Evolutionary conservation across 352 stramenopile species (phyloP), one percentile per base, ranked within the genome.

Genomic region (Globisporangium uncinulatum): DNA sequence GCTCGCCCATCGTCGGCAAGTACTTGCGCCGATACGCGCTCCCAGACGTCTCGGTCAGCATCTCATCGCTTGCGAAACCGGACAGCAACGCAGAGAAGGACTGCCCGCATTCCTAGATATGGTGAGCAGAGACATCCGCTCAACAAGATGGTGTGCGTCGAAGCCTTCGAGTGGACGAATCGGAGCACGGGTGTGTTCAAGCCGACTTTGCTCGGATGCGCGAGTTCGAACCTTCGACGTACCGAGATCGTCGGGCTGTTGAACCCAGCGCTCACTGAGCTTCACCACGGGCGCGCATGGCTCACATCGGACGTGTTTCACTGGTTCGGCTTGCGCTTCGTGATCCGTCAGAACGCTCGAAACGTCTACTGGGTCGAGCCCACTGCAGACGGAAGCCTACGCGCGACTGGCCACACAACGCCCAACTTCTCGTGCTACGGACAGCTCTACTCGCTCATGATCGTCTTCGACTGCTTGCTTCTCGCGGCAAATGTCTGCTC

Each of bases 391-490:
- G 48, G 44, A 24, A 15, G 10, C 4, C 36, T 54, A 13, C 36
- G 36, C 37, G 21, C 52, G 1, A 48, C 49, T 1, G 56, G 41
- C 15, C 42, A 56, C 19, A 71, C 61, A 17, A 56, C 49, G 10
- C 54, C 55, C 44, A 70, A 70, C 43, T 70, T 67, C n/a, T 50
- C 45, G 6, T 70, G 59, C 24, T 59, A 54, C 21, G 65, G 65
- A 6, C 47, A 55, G 57, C 51, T 72, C 43, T 72, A 72, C 51
- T 51, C 57, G n/a, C 15, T 69, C 19, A 66, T 72, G 65, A 61
- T 72, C 37, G 37, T 39, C 1, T 49, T 69, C 34, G 65, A 72
- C 34, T 39, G 54, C 15, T 24, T 69, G 17, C 45, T 72, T 49
- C 36, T 72, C 13, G n/a, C 58, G 11, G 37, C 46, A 15, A 62